These are phyloP conservation scores for Candida boidinii DNA, from an alignment of 805 yeast genomes.

Conservation along the genomic window DNA sequence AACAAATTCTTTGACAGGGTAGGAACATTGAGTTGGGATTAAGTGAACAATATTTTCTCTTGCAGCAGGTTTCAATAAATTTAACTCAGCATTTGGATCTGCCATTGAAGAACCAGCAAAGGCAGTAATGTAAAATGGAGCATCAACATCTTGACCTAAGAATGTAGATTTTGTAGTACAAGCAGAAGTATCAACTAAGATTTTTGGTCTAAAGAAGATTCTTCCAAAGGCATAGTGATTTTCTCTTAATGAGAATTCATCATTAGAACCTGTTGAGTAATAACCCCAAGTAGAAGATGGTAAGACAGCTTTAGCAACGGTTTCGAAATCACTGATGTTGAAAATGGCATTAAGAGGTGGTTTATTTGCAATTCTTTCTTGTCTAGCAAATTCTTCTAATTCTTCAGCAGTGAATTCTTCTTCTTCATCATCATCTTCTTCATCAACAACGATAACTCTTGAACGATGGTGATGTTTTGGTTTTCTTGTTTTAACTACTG, in stretches of 20 bases:
- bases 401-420: slow-evolving; percentile 19
- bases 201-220: slow-evolving; percentile 74
- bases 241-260: slow-evolving; percentile 77
- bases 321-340: slow-evolving; percentile 78
- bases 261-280: slow-evolving; percentile 81
- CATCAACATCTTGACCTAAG: slow-evolving; percentile 54
- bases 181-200: slow-evolving; percentile 66
- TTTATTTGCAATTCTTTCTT: slow-evolving; percentile 31
- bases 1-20: slow-evolving; percentile 68
- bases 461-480: too few species aligned
- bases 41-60: slow-evolving; percentile 61
- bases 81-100: slow-evolving; percentile 78
- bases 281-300: slow-evolving; percentile 79
- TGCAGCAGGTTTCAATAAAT: slow-evolving; percentile 68
- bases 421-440: slow-evolving; percentile 12
- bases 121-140: slow-evolving; percentile 85
- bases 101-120: slow-evolving; percentile 84
- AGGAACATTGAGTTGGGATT: slow-evolving; percentile 81
- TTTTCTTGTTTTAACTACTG: background rate
- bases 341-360: slow-evolving; percentile 64
- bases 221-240: slow-evolving; percentile 82
- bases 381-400: slow-evolving; percentile 29
- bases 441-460: slow-evolving; percentile 8
- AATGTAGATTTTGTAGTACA: slow-evolving; percentile 56
- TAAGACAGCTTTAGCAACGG: slow-evolving; percentile 68